Conservation (phyloP, 345 rosid genomes). For the Eutrema japonicum region DNA sequence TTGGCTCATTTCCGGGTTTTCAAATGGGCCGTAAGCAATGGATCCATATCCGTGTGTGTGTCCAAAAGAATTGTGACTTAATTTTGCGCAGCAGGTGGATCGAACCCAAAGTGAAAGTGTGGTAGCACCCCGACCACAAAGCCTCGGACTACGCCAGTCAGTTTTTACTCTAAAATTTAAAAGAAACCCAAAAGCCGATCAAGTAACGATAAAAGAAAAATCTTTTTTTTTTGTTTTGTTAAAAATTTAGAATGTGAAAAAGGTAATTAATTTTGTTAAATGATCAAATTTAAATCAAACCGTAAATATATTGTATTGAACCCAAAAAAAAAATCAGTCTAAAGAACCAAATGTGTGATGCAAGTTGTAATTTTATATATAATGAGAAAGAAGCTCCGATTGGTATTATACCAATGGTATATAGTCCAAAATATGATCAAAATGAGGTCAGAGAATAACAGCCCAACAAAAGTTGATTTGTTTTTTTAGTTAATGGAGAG, state of each 20-base stretch:
- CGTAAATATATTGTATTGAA: neutral
- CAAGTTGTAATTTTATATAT: slow-evolving; percentile 19
- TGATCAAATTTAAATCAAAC: neutral
- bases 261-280: neutral
- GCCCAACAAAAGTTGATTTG: slow-evolving; percentile 28
- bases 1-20: too few relatives aligned
- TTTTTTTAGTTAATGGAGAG: slow-evolving; percentile 18
- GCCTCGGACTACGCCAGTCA: too few relatives aligned
- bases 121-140: too few relatives aligned
- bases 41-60: too few relatives aligned
- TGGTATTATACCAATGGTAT: neutral
- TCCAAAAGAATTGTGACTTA: too few relatives aligned
- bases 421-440: slow-evolving; percentile 19
- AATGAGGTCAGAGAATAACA: slow-evolving; percentile 35
- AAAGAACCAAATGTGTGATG: slow-evolving; percentile 8
- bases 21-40: too few relatives aligned
- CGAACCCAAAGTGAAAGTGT: too few relatives aligned
- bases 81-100: too few relatives aligned
- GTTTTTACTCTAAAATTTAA: neutral
- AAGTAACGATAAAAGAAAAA: neutral
- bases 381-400: neutral
- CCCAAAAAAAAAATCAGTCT: neutral
- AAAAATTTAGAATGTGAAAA: neutral
- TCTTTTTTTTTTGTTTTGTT: too few relatives aligned
- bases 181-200: neutral